A percentile compares a stretch with the other conserved stretches of the same genome.
These are phyloP conservation scores for Litchi chinensis DNA, from an alignment of 345 rosid species.

Conservation along the genomic window DNA sequence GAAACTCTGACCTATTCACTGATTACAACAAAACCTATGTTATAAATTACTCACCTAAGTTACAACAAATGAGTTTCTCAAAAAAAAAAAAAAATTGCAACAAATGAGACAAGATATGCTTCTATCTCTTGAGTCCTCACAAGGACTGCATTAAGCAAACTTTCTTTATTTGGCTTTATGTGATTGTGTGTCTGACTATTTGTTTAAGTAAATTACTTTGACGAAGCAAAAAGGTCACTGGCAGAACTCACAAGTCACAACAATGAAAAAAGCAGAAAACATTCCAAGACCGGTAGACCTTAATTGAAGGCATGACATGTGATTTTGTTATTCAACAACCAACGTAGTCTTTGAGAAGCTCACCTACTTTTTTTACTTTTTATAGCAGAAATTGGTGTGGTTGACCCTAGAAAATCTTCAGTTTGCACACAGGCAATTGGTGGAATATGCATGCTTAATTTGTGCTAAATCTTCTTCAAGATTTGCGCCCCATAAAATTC, in stretches of 20 bases:
- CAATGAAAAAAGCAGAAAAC: background rate
- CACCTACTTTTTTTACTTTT: background rate
- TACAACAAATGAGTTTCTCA: no score
- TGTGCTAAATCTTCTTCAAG: slow-evolving; percentile 1
- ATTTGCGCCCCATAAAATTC: background rate
- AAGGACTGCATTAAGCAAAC: background rate
- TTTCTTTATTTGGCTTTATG: background rate
- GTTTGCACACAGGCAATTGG: background rate
- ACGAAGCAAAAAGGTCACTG: no score
- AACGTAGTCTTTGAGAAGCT: background rate
- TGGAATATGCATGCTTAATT: background rate
- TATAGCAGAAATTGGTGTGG: background rate
- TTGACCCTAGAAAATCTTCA: background rate
- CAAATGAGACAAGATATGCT: no score
- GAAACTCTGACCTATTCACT: no score
- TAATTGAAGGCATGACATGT: background rate
- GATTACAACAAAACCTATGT: no score
- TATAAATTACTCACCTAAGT: no score
- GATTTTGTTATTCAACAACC: background rate
- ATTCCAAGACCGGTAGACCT: slow-evolving; percentile 14
- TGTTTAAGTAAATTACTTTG: no score
- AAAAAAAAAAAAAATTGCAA: no score
- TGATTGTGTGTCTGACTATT: background rate
- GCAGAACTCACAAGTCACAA: background rate
- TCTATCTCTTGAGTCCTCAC: no score